Conservation (phyloP, 2,329 filamentous ascomycete species). For the Sporothrix brasiliensis region DNA sequence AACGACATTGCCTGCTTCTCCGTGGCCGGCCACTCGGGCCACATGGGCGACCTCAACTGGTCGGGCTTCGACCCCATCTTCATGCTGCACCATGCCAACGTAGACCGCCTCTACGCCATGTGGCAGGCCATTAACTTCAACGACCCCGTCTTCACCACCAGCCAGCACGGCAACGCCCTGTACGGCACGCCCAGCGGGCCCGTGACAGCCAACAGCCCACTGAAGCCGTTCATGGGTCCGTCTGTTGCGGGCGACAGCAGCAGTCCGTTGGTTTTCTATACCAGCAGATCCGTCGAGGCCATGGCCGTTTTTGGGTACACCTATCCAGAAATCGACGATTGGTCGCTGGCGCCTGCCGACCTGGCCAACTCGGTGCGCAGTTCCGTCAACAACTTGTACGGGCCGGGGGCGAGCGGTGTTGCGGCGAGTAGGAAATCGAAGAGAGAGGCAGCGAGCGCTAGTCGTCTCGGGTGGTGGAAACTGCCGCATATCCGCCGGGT, state of each 20-base stretch:
- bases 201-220: constrained; percentile 50
- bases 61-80: constrained; percentile 54
- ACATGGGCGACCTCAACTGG: constrained; percentile 46
- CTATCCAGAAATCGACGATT: constrained; percentile 49
- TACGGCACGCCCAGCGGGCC: constrained; percentile 49
- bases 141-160: constrained; percentile 42
- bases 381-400: constrained; percentile 60
- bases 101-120: constrained; percentile 62
- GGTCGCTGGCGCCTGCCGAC: constrained; percentile 58
- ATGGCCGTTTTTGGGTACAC: constrained; percentile 48
- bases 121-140: constrained; percentile 49
- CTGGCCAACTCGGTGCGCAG: constrained; percentile 64
- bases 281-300: constrained; percentile 43
- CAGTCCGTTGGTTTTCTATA: constrained; percentile 47
- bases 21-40: constrained; percentile 38
- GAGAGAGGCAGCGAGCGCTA: not conserved
- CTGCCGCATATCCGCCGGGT: not conserved
- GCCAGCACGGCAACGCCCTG: constrained; percentile 39
- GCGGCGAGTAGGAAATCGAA: not conserved
- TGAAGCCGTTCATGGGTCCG: constrained; percentile 53
- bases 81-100: constrained; percentile 58
- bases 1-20: constrained; percentile 45
- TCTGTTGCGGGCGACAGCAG: constrained; percentile 30
- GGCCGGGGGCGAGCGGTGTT: constrained; percentile 10
- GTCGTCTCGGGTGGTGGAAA: not conserved